A percentile compares a stretch with the other conserved stretches of the same genome.
These are phyloP conservation scores for Tylopilus balloui DNA, from an alignment of 768 basidiomycete genomes.

Conservation along the genomic window DNA sequence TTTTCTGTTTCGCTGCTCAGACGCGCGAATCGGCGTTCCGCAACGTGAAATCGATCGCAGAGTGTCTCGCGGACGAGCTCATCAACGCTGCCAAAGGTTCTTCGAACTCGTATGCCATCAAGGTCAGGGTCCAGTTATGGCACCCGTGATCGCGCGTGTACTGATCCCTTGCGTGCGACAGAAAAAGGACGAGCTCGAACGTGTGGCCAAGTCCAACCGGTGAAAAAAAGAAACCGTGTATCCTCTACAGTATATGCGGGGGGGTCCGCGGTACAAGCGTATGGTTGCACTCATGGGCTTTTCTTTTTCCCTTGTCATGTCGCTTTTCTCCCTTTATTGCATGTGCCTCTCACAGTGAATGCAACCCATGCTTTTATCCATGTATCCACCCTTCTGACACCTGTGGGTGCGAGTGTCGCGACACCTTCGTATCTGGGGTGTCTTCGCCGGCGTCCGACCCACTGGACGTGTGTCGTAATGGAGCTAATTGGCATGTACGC, in stretches of 20 bases:
- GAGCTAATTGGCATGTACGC: background rate
- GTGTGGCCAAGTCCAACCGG: slow-evolving; percentile 99
- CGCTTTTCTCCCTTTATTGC: slow-evolving; percentile 10
- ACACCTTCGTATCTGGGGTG: slow-evolving; percentile 5
- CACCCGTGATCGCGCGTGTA: background rate
- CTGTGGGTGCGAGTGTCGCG: slow-evolving; percentile 5
- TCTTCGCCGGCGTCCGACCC: background rate
- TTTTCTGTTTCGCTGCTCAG: slow-evolving; percentile 36
- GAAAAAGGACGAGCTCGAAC: slow-evolving; percentile 99
- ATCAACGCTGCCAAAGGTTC: slow-evolving; percentile 99
- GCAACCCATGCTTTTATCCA: slow-evolving; percentile 22
- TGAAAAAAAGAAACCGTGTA: slow-evolving; percentile 55
- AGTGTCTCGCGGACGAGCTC: slow-evolving; percentile 98
- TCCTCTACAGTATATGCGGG: background rate
- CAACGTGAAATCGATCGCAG: slow-evolving; percentile 98
- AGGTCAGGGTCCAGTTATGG: slow-evolving; percentile 47
- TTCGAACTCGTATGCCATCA: slow-evolving; percentile 99
- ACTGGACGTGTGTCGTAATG: background rate
- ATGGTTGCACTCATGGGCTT: slow-evolving; percentile 23
- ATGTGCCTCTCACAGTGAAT: slow-evolving; percentile 23
- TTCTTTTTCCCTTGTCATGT: slow-evolving; percentile 6
- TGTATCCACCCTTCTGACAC: slow-evolving; percentile 16
- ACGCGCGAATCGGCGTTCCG: slow-evolving; percentile 99
- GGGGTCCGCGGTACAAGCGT: slow-evolving; percentile 16
- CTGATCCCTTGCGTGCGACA: slow-evolving; percentile 25